Evolutionary conservation across 345 rosid genomes (phyloP), one percentile per base, ranked within the genome.

Genomic region (Garcia nutans): DNA sequence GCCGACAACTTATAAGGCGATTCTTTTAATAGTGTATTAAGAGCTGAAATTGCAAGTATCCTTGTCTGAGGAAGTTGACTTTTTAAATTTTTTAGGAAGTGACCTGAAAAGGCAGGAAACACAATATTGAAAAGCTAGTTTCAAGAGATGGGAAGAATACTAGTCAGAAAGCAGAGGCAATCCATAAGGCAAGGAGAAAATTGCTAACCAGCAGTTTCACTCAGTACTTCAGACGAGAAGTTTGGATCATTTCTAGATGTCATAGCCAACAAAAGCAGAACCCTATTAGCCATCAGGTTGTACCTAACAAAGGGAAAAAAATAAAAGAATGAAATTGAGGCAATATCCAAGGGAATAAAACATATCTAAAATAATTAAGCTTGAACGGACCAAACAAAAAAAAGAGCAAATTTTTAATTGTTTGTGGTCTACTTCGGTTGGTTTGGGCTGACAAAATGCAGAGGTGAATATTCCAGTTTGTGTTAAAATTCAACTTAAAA

Each of bases 11-110:
- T 96, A 76, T 96, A 89, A 74, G 99, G 96, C 41, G 99, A 96
- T 78, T 93, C 99, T 89, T 92, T 93, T 74, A 96, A 82, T 69
- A 96, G 85, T 16, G 89, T 96, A 81, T 96, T 96, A 68, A 96
- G 81, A 66, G 99, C 99, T 17, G 99, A 93, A 59, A 96, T 96
- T 80, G 99, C 97, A 74, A 96, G 96, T 79, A 96, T 89, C 83
- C 99, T 96, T 61, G 98, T 93, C 85, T 96, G 99, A 75, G 98
- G 99, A 86, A 96, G 99, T 72, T 96, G 98, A 84, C 99, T 96
- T 79, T 90, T 96, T 76, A 96, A 85, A 82, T 87, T 96, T 86
- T 89, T 96, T 60, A 96, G 82, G 86, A 96, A 96, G 80, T 96
- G 99, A 68, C 99, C 99, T 96, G 92, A 74, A 77, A 77, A 76